Conservation (phyloP, 768 basidiomycete species). For the Trametes cinnabarina region DNA sequence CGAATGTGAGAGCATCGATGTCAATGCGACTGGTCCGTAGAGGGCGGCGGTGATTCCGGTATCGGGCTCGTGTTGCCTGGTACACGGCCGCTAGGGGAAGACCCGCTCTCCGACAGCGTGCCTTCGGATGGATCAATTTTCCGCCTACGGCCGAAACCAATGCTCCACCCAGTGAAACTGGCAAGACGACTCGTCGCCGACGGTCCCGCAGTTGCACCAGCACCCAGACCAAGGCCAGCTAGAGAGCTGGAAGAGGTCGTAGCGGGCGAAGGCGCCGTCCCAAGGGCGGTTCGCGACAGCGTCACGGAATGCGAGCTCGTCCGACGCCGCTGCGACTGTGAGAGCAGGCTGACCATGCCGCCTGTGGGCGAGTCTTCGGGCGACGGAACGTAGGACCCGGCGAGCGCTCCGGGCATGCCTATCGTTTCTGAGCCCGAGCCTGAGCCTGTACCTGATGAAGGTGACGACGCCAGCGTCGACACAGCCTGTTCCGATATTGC, state of each 20-base stretch:
- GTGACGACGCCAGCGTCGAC: slow-evolving; percentile 41
- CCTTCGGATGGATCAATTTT: slow-evolving; percentile 15
- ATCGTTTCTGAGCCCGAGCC: slow-evolving; percentile 27
- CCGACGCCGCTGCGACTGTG: slow-evolving; percentile 43
- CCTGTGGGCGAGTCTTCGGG: slow-evolving; percentile 63
- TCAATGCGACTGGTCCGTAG: background rate
- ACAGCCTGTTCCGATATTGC: slow-evolving; percentile 59
- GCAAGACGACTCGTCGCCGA: slow-evolving; percentile 31
- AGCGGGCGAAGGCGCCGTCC: slow-evolving; percentile 40
- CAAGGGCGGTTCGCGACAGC: slow-evolving; percentile 25
- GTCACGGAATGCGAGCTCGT: slow-evolving; percentile 61
- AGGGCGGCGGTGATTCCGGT: slow-evolving; percentile 12
- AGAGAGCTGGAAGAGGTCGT: slow-evolving; percentile 28
- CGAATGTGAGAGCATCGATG: background rate
- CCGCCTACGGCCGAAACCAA: slow-evolving; percentile 60
- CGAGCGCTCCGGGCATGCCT: slow-evolving; percentile 14
- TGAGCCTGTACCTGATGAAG: slow-evolving; percentile 2
- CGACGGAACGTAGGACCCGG: slow-evolving; percentile 39
- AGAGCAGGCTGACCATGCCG: slow-evolving; percentile 48
- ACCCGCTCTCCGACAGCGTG: background rate
- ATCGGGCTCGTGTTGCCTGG: slow-evolving; percentile 13
- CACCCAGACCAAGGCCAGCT: slow-evolving; percentile 13
- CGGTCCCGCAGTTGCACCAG: slow-evolving; percentile 10
- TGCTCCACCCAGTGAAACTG: slow-evolving; percentile 50
- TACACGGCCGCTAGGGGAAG: slow-evolving; percentile 8